Evolutionary conservation across 1,284 basidiomycete genomes (phyloP), one percentile per base, ranked within the genome.

Genomic region (Marasmius tenuissimus): DNA sequence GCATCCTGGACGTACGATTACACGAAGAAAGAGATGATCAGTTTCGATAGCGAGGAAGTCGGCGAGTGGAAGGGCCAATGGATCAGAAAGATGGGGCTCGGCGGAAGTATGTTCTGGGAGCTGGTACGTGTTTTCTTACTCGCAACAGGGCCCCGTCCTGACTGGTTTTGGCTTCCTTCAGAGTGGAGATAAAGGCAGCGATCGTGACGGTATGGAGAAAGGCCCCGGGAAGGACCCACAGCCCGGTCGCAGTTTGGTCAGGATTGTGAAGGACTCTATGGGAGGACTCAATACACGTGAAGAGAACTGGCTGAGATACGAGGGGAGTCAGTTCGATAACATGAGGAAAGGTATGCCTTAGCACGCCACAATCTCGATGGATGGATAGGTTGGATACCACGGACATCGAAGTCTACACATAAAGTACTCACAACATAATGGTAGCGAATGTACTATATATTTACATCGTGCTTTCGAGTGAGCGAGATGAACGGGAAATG

Each of bases 31-130:
- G 91, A 94, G 74, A 86, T 94, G 84, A 80, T 95, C 64, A 90
- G 89, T 70, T 96, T 85, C 70, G 94, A 96, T 70, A 85, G 79
- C 39, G 91, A 91, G 61, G 76, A 84, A 40, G 82, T 91, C 2
- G 92, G 81, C 1, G 70, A 74, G 59, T 81, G 81, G 81, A 95
- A 95, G 74, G 91, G 89, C 16, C 79, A 84, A 63, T 95, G 87
- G 79, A 94, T 96, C 66, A 78, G 75, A 65, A 77, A 84, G 51
- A 82, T 89, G 71, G 84, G 86, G 0, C 75, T 95, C 14, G 88
- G 87, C 1, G 93, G 92, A 4, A 89, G 88, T 64, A 94, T 94
- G 92, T 93, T 89, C 69, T 93, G 92, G 92, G 91, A 93, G 72
- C 78, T 93, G 60, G 52, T 38, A 37, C 4, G 52, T 54, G 20